Base-by-base conservation (phyloP, 805 yeast species). In the Wickerhamomyces canadensis region DNA sequence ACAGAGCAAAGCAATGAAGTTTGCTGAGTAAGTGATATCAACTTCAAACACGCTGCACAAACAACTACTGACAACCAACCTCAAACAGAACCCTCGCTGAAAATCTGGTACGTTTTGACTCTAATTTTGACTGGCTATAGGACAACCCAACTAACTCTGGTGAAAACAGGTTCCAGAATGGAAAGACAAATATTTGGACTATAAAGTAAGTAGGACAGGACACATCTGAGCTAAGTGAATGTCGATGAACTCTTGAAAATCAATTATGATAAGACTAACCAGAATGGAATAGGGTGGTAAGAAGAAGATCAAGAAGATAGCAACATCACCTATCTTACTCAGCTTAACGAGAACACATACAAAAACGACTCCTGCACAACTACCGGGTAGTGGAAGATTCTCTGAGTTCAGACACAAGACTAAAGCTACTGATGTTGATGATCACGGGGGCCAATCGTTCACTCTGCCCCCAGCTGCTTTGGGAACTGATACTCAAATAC, bases 141-240 rank as follows among this genome's bases (percentile, higher is more conserved):
- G 12, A 22, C 12, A 22, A 22, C 12, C 12, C 25, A 22, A 22
- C 9, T 22, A 22, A 12, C 25, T 9, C 25, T 12, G 12, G 41
- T 43, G 47, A 28, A 41, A 42, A 30, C 28, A 51, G 33, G 83
- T 84, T 38, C 95, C 96, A 5, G 95, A 84, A 52, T 89, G 97
- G 97, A 78, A 76, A 52, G 80, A 77, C 37, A 79, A 80, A 52
- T 89, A 89, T 54, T 68, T 89, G 24, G 83, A 85, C 52, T 82
- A 82, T 55, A 78, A 78, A 48, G 55, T 60, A 31, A 68, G 74
- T 23, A 67, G 64, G 49, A 64, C 62, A 47, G 16, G 23, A 6
- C 8, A 13, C 6, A 14, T 6, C 13, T n/a, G 18, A 15, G 8
- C 6, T 14, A n/a, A 13, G 19, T 15, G 19, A 14, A 27, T 14